Percentiles rank a stretch among this genome's conserved stretches.
These are phyloP conservation scores for Arthrobotrys sphaeroides DNA, from an alignment of 2,329 filamentous ascomycete species.

Conservation along the genomic window DNA sequence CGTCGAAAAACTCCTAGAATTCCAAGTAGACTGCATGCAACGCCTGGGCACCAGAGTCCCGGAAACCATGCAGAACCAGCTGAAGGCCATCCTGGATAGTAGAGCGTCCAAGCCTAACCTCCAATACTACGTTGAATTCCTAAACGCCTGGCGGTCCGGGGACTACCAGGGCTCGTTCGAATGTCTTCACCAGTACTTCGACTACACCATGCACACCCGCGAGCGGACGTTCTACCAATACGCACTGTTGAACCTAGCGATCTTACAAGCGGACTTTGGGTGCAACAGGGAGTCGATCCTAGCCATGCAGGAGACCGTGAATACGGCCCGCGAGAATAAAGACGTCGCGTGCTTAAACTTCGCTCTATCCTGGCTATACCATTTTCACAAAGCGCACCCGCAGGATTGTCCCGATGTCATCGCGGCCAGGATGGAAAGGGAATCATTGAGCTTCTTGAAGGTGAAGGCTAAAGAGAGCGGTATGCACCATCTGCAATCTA, in stretches of 20 bases:
- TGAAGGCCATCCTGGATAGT: constrained; percentile 74
- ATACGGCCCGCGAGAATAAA: constrained; percentile 91
- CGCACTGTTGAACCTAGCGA: constrained; percentile 88
- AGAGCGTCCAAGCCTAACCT: constrained; percentile 58
- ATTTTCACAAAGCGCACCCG: constrained; percentile 88
- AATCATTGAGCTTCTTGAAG: constrained; percentile 83
- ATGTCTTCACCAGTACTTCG: constrained; percentile 91
- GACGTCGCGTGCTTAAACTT: constrained; percentile 95
- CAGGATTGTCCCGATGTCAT: constrained; percentile 74
- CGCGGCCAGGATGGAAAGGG: constrained; percentile 80
- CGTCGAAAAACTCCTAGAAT: constrained; percentile 81
- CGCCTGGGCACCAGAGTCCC: constrained; percentile 82
- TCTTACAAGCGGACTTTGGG: constrained; percentile 93
- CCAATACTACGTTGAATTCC: constrained; percentile 69
- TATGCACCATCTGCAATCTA: constrained; percentile 85
- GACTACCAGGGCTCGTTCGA: constrained; percentile 92
- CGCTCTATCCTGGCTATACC: constrained; percentile 92
- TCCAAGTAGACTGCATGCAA: constrained; percentile 88
- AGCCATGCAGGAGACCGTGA: constrained; percentile 92
- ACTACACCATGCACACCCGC: constrained; percentile 88
- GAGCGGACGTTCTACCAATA: constrained; percentile 93
- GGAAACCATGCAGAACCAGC: constrained; percentile 74
- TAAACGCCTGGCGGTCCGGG: constrained; percentile 90
- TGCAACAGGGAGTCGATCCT: constrained; percentile 89
- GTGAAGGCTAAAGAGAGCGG: constrained; percentile 84